Base-by-base conservation (phyloP, 768 basidiomycete genomes). In the Lactarius sanguifluus region DNA sequence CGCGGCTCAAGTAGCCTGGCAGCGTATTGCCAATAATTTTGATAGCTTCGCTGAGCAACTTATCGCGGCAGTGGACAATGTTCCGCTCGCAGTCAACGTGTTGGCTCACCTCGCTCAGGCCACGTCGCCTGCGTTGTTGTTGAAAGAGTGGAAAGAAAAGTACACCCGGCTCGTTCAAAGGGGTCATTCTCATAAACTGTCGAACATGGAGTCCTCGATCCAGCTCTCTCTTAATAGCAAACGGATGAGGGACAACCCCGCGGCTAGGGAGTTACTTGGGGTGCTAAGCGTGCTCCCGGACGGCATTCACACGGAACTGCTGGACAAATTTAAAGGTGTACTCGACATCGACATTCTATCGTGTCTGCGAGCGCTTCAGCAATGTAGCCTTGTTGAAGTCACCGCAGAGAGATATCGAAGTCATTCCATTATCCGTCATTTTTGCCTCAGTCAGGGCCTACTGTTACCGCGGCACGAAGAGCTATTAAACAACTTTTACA, bases 61-160 rank as follows among this genome's bases (percentile, higher is more conserved):
- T 23, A 43, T 64, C 8, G 15, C 18, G 6, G 63, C 63, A 5
- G 63, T 64, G 7, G 63, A 64, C 47, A n/a, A 30, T 38, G 47
- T 64, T 18, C 63, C 63, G n/a, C 56, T 66, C 18, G 60, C 65
- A 3, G 59, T 66, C 18, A 56, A 23, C 0, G n/a, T 66, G 4
- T 23, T 66, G 38, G 59, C 59, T 13, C 59, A 61, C 16, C 54
- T 47, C 3, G 54, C 65, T 15, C 59, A 66, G 54, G 32, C 59
- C 2, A 32, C 38, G 25, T 32, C 50, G 25, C 23, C 52, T 16
- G 15, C 7, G 28, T n/a, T 43, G 25, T 18, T 66, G 32, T 43
- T 50, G 40, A 32, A 56, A 36, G 47, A 61, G 20, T 66, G 65
- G 65, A 41, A 40, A 23, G 54, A 43, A 32, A 38, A 56, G 13